Percentiles rank a stretch among this genome's conserved stretches.
These are phyloP conservation scores for Fusarium sp. DNA, from an alignment of 2,329 filamentous ascomycete genomes.

Conservation along the genomic window DNA sequence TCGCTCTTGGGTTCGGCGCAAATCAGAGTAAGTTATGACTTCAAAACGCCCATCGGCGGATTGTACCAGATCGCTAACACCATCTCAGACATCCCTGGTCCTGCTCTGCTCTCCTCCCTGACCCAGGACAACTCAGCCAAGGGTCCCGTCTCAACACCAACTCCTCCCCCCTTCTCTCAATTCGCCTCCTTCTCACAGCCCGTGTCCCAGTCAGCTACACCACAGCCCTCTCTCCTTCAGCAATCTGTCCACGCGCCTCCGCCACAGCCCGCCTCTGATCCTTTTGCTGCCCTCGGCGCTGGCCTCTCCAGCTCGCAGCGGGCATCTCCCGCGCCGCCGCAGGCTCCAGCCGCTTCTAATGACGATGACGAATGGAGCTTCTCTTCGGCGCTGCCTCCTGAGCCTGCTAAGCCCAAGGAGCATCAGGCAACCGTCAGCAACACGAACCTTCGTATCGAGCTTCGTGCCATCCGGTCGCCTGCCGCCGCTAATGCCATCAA, in stretches of 20 bases:
- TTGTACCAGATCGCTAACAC: conserved; percentile 27
- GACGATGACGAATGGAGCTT: conserved; percentile 97
- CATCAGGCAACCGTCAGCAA: conserved; percentile 77
- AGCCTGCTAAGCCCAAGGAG: conserved; percentile 66
- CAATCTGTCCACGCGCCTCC: conserved; percentile 62
- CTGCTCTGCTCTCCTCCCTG: conserved; percentile 72
- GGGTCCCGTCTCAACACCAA: conserved; percentile 55
- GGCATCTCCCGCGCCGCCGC: conserved; percentile 43
- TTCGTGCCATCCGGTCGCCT: conserved; percentile 73
- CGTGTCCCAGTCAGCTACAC: conserved; percentile 65
- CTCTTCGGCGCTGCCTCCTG: conserved; percentile 82
- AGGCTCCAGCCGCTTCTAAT: conserved; percentile 51
- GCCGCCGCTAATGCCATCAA: conserved; percentile 69
- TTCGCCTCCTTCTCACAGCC: conserved; percentile 69
- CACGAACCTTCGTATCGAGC: conserved; percentile 77
- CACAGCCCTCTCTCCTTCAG: conserved; percentile 62
- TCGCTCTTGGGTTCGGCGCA: conserved; percentile 82
- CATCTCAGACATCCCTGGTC: conserved; percentile 70
- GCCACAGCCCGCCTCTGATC: conserved; percentile 58
- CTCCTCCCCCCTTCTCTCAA: conserved; percentile 63
- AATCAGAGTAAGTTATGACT: conserved; percentile 70
- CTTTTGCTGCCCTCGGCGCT: conserved; percentile 63
- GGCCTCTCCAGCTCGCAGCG: conserved; percentile 41
- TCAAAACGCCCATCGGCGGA: not conserved
- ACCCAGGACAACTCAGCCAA: conserved; percentile 71